These are phyloP conservation scores for Acanthamoeba rhysodes DNA, from an alignment of 208 protist species.

Conservation along the genomic window DNA sequence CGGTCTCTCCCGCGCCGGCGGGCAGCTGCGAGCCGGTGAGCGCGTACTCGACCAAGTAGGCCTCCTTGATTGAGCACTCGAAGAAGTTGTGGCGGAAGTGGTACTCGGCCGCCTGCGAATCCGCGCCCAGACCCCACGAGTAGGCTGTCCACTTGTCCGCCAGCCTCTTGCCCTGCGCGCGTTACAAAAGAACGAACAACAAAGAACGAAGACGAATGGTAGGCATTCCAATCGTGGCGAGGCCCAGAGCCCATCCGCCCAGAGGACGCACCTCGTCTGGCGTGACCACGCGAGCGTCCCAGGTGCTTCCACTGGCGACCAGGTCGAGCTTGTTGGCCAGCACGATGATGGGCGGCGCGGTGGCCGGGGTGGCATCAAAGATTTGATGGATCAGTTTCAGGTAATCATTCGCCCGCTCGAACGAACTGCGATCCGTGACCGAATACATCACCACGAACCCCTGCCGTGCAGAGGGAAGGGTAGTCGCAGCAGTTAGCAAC, in stretches of 20 bases:
- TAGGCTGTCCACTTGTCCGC: not conserved
- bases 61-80: conserved; percentile 2
- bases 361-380: not conserved
- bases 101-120: not conserved
- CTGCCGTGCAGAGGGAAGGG: not conserved
- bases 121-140: not conserved
- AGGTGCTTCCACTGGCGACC: not conserved
- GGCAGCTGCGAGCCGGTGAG: too few species aligned
- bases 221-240: too few species aligned
- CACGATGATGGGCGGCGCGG: not conserved
- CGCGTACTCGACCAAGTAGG: not conserved
- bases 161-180: not conserved
- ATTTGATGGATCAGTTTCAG: not conserved
- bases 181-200: not conserved
- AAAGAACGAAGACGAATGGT: too few species aligned
- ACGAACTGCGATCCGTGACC: not conserved
- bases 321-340: conserved; percentile 33
- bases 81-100: conserved; percentile 38
- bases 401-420: not conserved
- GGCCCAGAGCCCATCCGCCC: too few species aligned
- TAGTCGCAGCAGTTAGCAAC: too few species aligned
- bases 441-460: conserved; percentile 26
- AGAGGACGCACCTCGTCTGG: not conserved
- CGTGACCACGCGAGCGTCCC: not conserved
- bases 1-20: too few species aligned